Evolutionary conservation across 371 early-diverging fungal species (phyloP).

Genomic region (Mucor mucedo): DNA sequence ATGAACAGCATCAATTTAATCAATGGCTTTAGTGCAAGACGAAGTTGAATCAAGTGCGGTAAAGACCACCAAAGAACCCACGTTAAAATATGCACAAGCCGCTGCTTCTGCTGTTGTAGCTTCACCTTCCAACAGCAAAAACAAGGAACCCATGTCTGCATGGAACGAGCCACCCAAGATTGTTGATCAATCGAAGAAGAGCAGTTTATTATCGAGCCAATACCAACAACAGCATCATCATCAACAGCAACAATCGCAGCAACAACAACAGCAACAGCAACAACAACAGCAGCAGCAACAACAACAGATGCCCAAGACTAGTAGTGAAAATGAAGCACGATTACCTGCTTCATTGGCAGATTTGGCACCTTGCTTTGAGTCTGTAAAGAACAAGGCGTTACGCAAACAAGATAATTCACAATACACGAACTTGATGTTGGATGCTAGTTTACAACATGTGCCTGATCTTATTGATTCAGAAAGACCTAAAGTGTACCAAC

Average conservation of each 20-base stretch:
- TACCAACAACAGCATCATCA: neutral
- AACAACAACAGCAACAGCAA: neutral
- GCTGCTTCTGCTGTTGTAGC: neutral
- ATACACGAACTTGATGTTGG: conserved; percentile 73
- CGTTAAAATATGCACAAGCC: conserved; percentile 1
- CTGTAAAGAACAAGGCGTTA: conserved; percentile 56
- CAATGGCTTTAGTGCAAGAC: conserved; percentile 13
- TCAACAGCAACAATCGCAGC: neutral
- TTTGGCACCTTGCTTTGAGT: conserved; percentile 78
- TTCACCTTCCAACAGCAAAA: neutral
- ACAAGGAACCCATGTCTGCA: conserved; percentile 12
- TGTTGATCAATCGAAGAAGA: conserved; percentile 19
- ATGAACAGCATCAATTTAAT: too few species aligned
- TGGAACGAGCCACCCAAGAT: conserved; percentile 36
- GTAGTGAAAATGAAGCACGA: conserved; percentile 44
- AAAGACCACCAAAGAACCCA: conserved; percentile 7
- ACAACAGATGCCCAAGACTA: neutral
- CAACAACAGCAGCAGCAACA: neutral
- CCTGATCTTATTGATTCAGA: conserved; percentile 82
- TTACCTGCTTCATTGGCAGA: conserved; percentile 81
- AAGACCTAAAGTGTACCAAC: conserved; percentile 69
- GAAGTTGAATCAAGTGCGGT: conserved; percentile 10
- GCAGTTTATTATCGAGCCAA: conserved; percentile 8
- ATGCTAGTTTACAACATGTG: conserved; percentile 75
- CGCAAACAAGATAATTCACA: conserved; percentile 24